phyloP scores from a whole-genome alignment of 2,329 filamentous ascomycete species.

The Fusarium subglutinans region DNA sequence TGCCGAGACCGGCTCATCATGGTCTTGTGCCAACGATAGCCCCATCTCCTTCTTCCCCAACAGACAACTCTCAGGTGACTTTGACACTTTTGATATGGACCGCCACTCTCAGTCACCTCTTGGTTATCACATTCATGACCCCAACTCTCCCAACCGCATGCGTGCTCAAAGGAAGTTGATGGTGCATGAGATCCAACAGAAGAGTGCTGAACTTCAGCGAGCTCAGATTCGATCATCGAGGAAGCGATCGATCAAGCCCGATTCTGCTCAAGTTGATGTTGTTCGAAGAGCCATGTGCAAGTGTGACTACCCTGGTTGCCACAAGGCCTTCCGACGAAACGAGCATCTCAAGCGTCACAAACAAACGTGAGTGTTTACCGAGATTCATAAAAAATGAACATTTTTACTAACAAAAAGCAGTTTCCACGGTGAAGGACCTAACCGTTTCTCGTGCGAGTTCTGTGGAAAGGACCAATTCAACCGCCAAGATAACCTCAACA shows the following conservation, averaged over 20 bases:
- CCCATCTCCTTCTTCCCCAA: slow-evolving; percentile 53
- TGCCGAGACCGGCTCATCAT: slow-evolving; percentile 50
- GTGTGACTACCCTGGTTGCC: slow-evolving; percentile 58
- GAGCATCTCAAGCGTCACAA: slow-evolving; percentile 67
- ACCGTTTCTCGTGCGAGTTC: slow-evolving; percentile 53
- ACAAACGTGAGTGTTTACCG: slow-evolving; percentile 55
- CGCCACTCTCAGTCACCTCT: slow-evolving; percentile 50
- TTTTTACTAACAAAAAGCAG: slow-evolving; percentile 18
- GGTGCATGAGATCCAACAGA: slow-evolving; percentile 55
- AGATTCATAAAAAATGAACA: background rate
- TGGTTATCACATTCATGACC: slow-evolving; percentile 46
- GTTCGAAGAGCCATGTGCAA: slow-evolving; percentile 54
- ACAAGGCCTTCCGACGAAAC: slow-evolving; percentile 60
- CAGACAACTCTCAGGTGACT: slow-evolving; percentile 45
- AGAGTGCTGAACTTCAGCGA: slow-evolving; percentile 55
- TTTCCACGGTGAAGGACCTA: slow-evolving; percentile 52
- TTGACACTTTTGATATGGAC: slow-evolving; percentile 49
- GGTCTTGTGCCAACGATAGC: slow-evolving; percentile 53
- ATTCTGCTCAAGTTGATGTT: slow-evolving; percentile 47
- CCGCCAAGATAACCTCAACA: slow-evolving; percentile 54
- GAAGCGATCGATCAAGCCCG: slow-evolving; percentile 44
- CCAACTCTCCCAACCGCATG: slow-evolving; percentile 47
- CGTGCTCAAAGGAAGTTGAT: slow-evolving; percentile 52
- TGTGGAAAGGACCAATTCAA: slow-evolving; percentile 55
- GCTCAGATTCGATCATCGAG: slow-evolving; percentile 49